phyloP scores from a whole-genome alignment of 768 basidiomycete species.

The Vararia minispora region DNA sequence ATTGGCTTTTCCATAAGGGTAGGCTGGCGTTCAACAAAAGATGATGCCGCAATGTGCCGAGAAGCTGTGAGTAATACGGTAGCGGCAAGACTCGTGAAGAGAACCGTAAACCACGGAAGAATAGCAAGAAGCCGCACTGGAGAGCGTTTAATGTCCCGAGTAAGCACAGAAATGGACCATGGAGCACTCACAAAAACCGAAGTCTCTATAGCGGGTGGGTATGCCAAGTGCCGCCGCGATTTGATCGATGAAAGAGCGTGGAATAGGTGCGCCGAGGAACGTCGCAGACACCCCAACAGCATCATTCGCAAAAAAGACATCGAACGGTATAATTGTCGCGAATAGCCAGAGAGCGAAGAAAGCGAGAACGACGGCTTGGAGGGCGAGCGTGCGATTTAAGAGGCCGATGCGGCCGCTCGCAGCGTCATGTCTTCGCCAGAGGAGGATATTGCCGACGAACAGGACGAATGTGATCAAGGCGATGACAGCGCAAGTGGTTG shows the following conservation, averaged over 20 bases:
- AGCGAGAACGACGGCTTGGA: constrained; percentile 28
- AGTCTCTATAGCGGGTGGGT: constrained; percentile 31
- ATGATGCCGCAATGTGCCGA: constrained; percentile 2
- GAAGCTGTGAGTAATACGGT: constrained; percentile 24
- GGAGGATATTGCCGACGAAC: constrained; percentile 17
- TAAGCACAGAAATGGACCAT: neutral
- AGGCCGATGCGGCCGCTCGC: constrained; percentile 7
- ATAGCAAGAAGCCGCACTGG: constrained; percentile 39
- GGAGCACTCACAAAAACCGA: constrained; percentile 33
- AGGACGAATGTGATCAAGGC: constrained; percentile 23
- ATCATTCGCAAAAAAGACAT: constrained; percentile 33
- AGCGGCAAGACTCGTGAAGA: constrained; percentile 28
- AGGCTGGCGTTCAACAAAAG: too few relatives aligned
- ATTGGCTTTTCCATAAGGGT: too few relatives aligned
- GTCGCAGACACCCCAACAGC: constrained; percentile 33
- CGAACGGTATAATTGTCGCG: constrained; percentile 35
- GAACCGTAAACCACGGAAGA: constrained; percentile 40
- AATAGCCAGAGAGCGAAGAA: constrained; percentile 38
- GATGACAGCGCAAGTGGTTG: constrained; percentile 17
- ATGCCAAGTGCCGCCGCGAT: constrained; percentile 27
- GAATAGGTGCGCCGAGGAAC: constrained; percentile 25
- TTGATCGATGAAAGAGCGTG: constrained; percentile 24
- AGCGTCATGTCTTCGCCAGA: constrained; percentile 8
- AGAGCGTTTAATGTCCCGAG: neutral
- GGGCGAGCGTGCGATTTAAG: constrained; percentile 20